Evolutionary conservation across 305 asterid genomes (phyloP), one percentile per base, ranked within the genome.

Genomic region (Rubia peregrina): DNA sequence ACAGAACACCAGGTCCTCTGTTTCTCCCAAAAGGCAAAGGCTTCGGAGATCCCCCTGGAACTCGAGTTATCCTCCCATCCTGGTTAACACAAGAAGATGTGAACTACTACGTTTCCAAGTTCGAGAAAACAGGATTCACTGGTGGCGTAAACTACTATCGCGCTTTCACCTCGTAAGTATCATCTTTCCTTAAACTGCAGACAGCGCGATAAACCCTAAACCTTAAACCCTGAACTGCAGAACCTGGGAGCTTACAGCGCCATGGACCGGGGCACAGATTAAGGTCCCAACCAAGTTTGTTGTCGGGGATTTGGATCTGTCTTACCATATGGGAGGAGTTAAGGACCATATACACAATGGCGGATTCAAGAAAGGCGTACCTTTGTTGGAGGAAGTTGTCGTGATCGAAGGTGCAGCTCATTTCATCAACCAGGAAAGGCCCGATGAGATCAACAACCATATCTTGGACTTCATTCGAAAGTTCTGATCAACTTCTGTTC

Each of bases 121-220:
- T 83, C 77, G 61, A 80, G 67, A 80, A 79, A 74, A 85, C 46
- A 44, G 98, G 96, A 61, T 92, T 92, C 81, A 87, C 98, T 0
- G 98, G 98, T 67, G 96, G 96, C 73, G 75, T 92, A 80, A 92
- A 92, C 85, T 90, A 86, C 80, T 92, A 90, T 79, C 88, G 98
- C 62, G 95, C 75, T 9, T 59, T 92, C 81, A 88, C 90, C 76
- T 70, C 84, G 98, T 92, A 80, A 82, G 95, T 72, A 51, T 72
- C 44, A 17, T 46, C 4, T 11, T 46, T 46, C 33, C 33, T 30
- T 30, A 30, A 30, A 30, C 33, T 1, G 33, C 33, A 30, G 33
- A 30, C 33, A 30, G 33, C 33, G 3, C 3, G 33, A 30, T 30
- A 30, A 30, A 30, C 33, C 33, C 33, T 30, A 30, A 30, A 1